Conservation (phyloP, 2,329 filamentous ascomycete species). For the Ceratocystis ficicola region DNA sequence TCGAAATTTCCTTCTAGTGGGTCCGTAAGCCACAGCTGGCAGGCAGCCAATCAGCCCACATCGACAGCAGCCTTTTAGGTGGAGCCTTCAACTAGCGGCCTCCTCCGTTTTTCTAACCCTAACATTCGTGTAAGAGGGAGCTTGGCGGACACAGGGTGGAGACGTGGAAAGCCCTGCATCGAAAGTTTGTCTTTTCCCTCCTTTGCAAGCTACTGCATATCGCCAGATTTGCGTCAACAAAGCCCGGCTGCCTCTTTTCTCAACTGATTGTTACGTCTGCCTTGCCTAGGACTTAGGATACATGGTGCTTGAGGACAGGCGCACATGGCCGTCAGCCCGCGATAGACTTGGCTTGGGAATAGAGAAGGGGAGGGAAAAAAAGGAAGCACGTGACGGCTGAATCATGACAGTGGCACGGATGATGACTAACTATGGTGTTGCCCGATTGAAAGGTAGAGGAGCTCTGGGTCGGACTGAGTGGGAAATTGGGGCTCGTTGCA, state of each 20-base stretch:
- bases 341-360: no score
- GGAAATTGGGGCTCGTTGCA: no score
- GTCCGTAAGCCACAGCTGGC: not conserved
- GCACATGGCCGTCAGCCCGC: no score
- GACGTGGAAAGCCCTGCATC: not conserved
- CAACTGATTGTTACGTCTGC: not conserved
- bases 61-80: not conserved
- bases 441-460: no score
- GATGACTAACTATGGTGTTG: no score
- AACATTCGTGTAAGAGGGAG: not conserved
- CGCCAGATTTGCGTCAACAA: not conserved
- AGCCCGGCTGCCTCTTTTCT: not conserved
- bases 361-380: no score
- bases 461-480: no score
- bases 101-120: not conserved
- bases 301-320: no score
- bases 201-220: not conserved
- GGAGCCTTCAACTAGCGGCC: not conserved
- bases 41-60: not conserved
- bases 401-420: no score
- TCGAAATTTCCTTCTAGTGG: not conserved
- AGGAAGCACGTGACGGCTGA: no score
- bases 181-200: not conserved
- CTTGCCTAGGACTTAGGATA: not conserved
- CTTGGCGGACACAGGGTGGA: no score